Percentiles rank a stretch among this genome's conserved stretches.
phyloP scores from a whole-genome alignment of 805 yeast species.

The Pichia cephalocereana region DNA sequence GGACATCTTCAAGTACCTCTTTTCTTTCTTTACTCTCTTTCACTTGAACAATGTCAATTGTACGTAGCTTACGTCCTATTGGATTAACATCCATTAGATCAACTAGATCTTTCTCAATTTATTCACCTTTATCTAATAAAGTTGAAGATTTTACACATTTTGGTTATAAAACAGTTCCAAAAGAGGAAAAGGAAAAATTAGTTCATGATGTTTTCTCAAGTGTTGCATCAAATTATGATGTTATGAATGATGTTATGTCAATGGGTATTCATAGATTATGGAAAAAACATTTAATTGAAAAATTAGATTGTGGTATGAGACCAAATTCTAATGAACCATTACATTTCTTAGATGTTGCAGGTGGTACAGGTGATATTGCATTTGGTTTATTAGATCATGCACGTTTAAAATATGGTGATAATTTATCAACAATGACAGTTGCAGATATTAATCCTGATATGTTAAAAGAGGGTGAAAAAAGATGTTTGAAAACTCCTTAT shows the following conservation, averaged over 20 bases:
- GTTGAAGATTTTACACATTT: slow-evolving; percentile 57
- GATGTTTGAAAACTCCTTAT: slow-evolving; percentile 52
- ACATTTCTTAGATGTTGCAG: slow-evolving; percentile 91
- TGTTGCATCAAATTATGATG: slow-evolving; percentile 89
- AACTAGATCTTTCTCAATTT: slow-evolving; percentile 11
- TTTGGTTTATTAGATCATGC: slow-evolving; percentile 93
- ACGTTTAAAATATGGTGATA: slow-evolving; percentile 64
- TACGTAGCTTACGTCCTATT: neutral
- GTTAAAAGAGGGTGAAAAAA: slow-evolving; percentile 83
- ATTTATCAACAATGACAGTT: slow-evolving; percentile 70
- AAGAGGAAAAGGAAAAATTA: slow-evolving; percentile 69
- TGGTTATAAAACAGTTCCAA: slow-evolving; percentile 78
- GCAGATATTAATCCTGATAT: slow-evolving; percentile 95
- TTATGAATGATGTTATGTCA: slow-evolving; percentile 98
- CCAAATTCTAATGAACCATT: slow-evolving; percentile 72
- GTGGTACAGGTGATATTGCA: slow-evolving; percentile 98
- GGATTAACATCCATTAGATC: slow-evolving; percentile 3
- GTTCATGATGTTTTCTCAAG: slow-evolving; percentile 87
- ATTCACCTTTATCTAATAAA: slow-evolving; percentile 4
- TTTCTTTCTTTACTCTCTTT: no score
- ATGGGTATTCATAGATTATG: slow-evolving; percentile 90
- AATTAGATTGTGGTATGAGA: slow-evolving; percentile 88
- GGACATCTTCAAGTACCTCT: no score
- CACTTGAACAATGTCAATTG: neutral
- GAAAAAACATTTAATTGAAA: slow-evolving; percentile 84